These are phyloP conservation scores for Tetracladium marchalianum DNA, from an alignment of 495 filamentous ascomycete genomes.

Conservation along the genomic window DNA sequence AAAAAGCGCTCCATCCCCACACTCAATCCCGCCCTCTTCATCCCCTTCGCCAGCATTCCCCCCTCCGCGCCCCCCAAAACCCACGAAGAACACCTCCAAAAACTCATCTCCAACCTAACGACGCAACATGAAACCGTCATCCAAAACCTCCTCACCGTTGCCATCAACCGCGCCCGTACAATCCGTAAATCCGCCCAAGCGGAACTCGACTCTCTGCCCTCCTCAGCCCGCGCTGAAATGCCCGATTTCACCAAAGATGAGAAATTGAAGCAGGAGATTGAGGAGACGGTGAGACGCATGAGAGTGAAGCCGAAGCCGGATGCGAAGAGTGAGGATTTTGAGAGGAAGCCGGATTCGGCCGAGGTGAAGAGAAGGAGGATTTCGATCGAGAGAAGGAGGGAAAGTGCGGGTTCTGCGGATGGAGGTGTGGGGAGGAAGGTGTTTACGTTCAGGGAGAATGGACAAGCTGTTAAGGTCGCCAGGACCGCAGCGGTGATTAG, in stretches of 20 bases:
- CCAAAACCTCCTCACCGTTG: conserved; percentile 32
- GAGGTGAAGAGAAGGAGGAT: not conserved
- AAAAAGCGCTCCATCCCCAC: conserved; percentile 22
- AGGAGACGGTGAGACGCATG: conserved; percentile 3
- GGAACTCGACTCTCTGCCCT: conserved; percentile 4
- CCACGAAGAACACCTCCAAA: conserved; percentile 22
- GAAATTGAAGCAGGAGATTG: not conserved
- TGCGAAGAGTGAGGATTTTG: conserved; percentile 1
- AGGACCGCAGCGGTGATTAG: conserved; percentile 2
- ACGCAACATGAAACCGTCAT: conserved; percentile 29
- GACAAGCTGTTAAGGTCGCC: not conserved
- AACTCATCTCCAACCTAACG: conserved; percentile 29
- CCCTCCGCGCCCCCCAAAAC: conserved; percentile 22
- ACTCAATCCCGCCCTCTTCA: conserved; percentile 32
- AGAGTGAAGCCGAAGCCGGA: not conserved
- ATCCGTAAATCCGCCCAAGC: conserved; percentile 3
- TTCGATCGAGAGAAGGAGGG: not conserved
- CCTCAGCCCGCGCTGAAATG: not conserved
- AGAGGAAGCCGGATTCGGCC: not conserved
- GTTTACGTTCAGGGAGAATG: too few relatives aligned
- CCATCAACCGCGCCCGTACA: conserved; percentile 25
- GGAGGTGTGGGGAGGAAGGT: conserved; percentile 3
- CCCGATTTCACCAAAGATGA: not conserved
- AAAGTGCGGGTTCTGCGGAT: not conserved
- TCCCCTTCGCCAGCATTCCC: conserved; percentile 26